Evolutionary conservation across 306 rosid genomes (phyloP), one percentile per base, ranked within the genome.

Genomic region (Castanopsis chinensis): DNA sequence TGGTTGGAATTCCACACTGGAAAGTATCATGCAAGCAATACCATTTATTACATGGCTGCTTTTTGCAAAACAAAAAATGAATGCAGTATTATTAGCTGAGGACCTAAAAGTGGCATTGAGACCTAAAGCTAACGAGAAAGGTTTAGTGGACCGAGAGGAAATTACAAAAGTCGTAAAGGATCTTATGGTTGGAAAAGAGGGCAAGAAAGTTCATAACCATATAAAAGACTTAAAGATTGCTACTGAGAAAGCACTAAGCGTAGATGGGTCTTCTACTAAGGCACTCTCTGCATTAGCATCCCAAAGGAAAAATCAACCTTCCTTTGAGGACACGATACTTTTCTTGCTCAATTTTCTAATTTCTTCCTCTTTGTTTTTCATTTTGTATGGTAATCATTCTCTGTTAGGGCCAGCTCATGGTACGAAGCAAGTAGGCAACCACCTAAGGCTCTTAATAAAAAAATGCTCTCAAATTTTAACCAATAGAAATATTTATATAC

Each of bases 1-100:
- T 52, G 90, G 90, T 15, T 87, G 90, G 90, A 84, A 84, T 49
- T 87, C 86, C 1, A 23, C 59, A 54, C 35, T 84, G 4, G 90
- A 87, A 67, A 79, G 88, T 25, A 41, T 84, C 1, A 69, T 76
- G 9, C n/a, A 76, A 4, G 89, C 85, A 3, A 85, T 86, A 30
- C 49, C 89, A 10, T 19, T 86, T 74, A 78, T 86, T 0, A 81
- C 87, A 1, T 83, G 89, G 89, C 87, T 87, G 12, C 19, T 86
- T 5, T 86, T 83, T 75, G 89, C 89, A 8, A 87, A 86, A 41
- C 89, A 83, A 33, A 80, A 81, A 32, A 64, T 32, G 53, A 84
- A 84, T 37, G 84, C 88, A 0, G 88, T 69, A 55, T 3, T 76
- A 64, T 35, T 87, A 0, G 78, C 79, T 3, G 70, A 84, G 64